Base-by-base conservation (phyloP, 257 asterid species). In the Henckelia pumila region DNA sequence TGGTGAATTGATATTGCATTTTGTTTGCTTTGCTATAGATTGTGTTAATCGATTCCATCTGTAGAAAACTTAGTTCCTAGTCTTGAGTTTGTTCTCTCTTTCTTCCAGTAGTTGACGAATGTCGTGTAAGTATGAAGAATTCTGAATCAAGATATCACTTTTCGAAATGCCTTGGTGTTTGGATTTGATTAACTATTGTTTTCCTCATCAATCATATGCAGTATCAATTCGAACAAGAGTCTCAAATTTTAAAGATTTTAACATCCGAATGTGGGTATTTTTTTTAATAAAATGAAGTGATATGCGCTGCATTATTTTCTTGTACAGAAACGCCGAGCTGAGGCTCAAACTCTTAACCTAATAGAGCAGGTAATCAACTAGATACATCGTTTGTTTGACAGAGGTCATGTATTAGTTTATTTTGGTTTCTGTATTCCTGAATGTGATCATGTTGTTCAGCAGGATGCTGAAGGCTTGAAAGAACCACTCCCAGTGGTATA, bases 321-420 rank as follows among this genome's bases (percentile, higher is more conserved):
- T 83, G 68, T 76, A 68, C 90, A 93, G 99, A 90, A 88, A 75
- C 88, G 79, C 77, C 82, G 90, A 69, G 73, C 79, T 32, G 95
- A 90, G 67, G 83, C 83, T 66, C 95, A 82, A 37, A 67, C 77
- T 28, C 82, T 85, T 49, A 74, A 69, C 72, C 86, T 94, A 71
- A 58, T 88, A 35, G 84, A 85, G 76, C 89, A 85, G 97, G 97
- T 93, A 78, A 72, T 63, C 30, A 6, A 68, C 44, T 44, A 32
- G 56, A 44, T 40, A n/a, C 37, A 10, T 66, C 17, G 24, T 11
- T 22, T 55, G 70, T 63, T 53, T 7, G 14, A 29, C 37, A 52
- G 53, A 68, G 49, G n/a, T 52, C 19, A 14, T 25, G 17, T 47
- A 47, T 14, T 40, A 26, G 35, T 35, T 28, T 6, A 1, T 40